Evolutionary conservation across 495 filamentous ascomycete genomes (phyloP).

Genomic region (Penicillium roqueforti): DNA sequence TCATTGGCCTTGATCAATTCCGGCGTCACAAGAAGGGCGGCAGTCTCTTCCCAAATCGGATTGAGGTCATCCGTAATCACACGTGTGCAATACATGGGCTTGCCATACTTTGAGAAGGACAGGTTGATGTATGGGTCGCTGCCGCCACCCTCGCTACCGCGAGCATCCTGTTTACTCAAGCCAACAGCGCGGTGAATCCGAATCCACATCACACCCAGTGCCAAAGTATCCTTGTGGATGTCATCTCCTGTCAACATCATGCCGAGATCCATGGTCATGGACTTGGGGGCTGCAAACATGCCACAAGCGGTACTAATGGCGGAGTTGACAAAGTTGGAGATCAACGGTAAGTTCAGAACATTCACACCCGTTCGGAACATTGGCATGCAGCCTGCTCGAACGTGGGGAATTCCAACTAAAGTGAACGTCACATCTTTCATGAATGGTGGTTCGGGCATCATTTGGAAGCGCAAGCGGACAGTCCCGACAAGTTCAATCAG

Average conservation of each 20-base stretch:
- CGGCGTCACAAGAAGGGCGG: conserved; percentile 79
- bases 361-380: conserved; percentile 88
- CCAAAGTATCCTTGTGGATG: conserved; percentile 81
- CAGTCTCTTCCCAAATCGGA: conserved; percentile 86
- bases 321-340: conserved; percentile 95
- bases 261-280: conserved; percentile 84
- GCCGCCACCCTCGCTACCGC: conserved; percentile 79
- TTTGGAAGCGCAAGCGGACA: conserved; percentile 71
- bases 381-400: conserved; percentile 85
- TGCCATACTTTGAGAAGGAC: conserved; percentile 82
- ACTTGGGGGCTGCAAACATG: conserved; percentile 96
- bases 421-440: conserved; percentile 89
- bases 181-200: conserved; percentile 83
- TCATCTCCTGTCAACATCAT: conserved; percentile 87
- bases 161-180: conserved; percentile 85
- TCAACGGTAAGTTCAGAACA: conserved; percentile 84
- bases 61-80: conserved; percentile 95
- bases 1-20: conserved; percentile 91
- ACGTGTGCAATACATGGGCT: conserved; percentile 95
- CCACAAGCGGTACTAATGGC: conserved; percentile 82
- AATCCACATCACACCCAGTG: conserved; percentile 85
- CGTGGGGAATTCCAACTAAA: conserved; percentile 85
- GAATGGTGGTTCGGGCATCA: conserved; percentile 87
- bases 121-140: conserved; percentile 87
- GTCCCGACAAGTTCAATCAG: conserved; percentile 83